phyloP scores from a whole-genome alignment of 2,329 filamentous ascomycete species.

The Metarhizium brunneum region DNA sequence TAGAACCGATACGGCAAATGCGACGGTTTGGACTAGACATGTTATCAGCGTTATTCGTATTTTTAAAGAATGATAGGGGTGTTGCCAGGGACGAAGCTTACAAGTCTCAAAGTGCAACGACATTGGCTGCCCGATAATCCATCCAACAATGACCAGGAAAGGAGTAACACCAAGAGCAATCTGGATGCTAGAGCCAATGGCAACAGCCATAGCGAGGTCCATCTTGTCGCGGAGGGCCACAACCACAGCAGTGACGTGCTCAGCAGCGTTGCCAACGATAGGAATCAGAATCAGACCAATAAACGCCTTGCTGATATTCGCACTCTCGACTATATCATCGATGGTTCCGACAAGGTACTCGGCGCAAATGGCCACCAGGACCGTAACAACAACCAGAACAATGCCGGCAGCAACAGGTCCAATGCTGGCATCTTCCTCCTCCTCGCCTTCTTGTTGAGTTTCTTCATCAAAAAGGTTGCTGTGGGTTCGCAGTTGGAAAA shows the following conservation, averaged over 20 bases:
- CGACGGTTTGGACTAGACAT: constrained; percentile 57
- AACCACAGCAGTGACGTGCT: constrained; percentile 74
- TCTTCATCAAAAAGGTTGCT: constrained; percentile 60
- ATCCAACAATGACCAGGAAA: constrained; percentile 70
- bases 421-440: constrained; percentile 41
- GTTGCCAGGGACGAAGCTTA: constrained; percentile 14
- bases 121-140: constrained; percentile 66
- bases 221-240: constrained; percentile 72
- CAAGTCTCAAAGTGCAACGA: constrained; percentile 67
- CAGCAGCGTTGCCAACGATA: constrained; percentile 72
- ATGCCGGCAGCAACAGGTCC: constrained; percentile 52
- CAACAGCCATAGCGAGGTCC: constrained; percentile 66
- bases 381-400: constrained; percentile 60
- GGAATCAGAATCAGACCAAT: constrained; percentile 72
- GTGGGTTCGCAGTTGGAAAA: constrained; percentile 71
- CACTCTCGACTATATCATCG: constrained; percentile 58
- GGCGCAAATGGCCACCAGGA: constrained; percentile 64
- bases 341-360: constrained; percentile 73
- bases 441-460: constrained; percentile 33
- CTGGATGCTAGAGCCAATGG: constrained; percentile 74
- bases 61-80: not conserved
- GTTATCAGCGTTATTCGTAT: not conserved
- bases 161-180: constrained; percentile 76
- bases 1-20: constrained; percentile 66
- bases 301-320: constrained; percentile 69